Conservation (phyloP, 768 basidiomycete genomes). For the Boletus tomentosulus region DNA sequence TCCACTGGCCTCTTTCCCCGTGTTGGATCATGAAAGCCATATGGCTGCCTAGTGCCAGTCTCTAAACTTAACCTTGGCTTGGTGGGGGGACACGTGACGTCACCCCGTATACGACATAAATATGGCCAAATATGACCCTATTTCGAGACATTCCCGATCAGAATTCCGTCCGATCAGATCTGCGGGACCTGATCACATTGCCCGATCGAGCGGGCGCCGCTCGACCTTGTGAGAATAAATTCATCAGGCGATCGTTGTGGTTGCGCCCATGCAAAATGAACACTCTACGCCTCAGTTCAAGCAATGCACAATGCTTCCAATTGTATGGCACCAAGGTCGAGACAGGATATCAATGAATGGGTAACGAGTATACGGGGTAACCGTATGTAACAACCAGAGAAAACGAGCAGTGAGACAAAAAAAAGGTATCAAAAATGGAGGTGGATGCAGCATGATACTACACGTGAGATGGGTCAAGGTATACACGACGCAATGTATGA, state of each 20-base stretch:
- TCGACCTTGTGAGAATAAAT: constrained; percentile 9
- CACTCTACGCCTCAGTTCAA: constrained; percentile 16
- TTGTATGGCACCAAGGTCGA: constrained; percentile 17
- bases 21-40: constrained; percentile 14
- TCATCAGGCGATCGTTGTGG: constrained; percentile 9
- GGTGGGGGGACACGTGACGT: constrained; percentile 17
- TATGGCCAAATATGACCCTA: constrained; percentile 12
- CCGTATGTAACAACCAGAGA: constrained; percentile 31
- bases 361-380: constrained; percentile 37
- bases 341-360: constrained; percentile 33
- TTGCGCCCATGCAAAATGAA: constrained; percentile 26
- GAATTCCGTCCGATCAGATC: constrained; percentile 34
- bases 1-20: constrained; percentile 5
- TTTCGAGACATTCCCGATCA: constrained; percentile 29
- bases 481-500: constrained; percentile 36
- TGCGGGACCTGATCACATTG: constrained; percentile 16
- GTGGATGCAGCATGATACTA: constrained; percentile 34
- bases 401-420: constrained; percentile 7
- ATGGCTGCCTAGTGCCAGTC: constrained; percentile 6
- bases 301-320: constrained; percentile 7
- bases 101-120: constrained; percentile 16
- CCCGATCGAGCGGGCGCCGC: constrained; percentile 23
- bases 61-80: constrained; percentile 27
- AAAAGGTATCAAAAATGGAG: constrained; percentile 34
- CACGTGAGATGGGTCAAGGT: constrained; percentile 34